Evolutionary conservation across 257 asterid genomes (phyloP), one percentile per base, ranked within the genome.

Genomic region (Marsdenia floribunda): DNA sequence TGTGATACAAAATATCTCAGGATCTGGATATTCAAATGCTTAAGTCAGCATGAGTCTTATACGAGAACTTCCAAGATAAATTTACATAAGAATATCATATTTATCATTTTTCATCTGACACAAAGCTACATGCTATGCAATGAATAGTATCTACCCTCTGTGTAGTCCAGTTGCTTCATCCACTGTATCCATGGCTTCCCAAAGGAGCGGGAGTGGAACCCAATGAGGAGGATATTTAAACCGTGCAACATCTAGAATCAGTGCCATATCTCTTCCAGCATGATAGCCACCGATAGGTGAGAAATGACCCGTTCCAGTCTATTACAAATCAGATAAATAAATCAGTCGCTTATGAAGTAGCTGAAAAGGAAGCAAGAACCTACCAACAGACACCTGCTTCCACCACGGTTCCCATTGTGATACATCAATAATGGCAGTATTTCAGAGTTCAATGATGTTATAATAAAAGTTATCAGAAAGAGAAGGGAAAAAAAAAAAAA

Each of bases 201-300:
- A 95, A 58, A 95, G 97, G 80, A 95, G 96, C 60, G 82, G 68
- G 44, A 95, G 91, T 73, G 99, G 98, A 83, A 95, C 96, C 99
- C 99, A 95, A 69, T 95, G 99, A 76, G 99, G 99, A 68, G 99
- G 99, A 84, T 95, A 95, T 84, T 95, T 95, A 73, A 95, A 95
- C 86, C 99, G 89, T 58, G 99, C 99, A 82, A 92, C 98, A 81
- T 95, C 99, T 78, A 95, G 88, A 85, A 95, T 92, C 86, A 95
- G 80, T n/a, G 94, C 99, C 99, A 95, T 95, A 81, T 95, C 99
- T 68, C 76, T 88, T 80, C 86, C 96, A 70, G 93, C 96, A 68
- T 95, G 97, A 87, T 95, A 95, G 71, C 99, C 99, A 68, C 99
- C 99, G 78, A 95, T 90, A 71, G 99, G 99, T 70, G 99, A 95